Evolutionary conservation across 306 rosid species (phyloP), one percentile per base, ranked within the genome.

Genomic region (Styphnolobium japonicum): DNA sequence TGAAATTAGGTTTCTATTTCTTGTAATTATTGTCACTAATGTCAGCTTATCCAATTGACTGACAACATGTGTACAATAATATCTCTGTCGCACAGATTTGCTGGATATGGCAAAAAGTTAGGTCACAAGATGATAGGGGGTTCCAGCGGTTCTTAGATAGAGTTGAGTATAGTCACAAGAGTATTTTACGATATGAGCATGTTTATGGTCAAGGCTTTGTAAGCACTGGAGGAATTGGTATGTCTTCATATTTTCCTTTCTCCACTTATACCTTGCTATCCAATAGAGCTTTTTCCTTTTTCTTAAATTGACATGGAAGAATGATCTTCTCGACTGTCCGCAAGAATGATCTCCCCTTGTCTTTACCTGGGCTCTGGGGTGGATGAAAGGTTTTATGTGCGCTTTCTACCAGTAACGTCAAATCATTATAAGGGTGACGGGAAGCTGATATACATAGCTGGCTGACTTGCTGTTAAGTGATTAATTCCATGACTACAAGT

Each of bases 151-250:
- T 88, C 82, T 78, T 88, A 40, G 95, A 91, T 77, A 84, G 82
- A 19, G 84, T 87, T 63, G 91, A 88, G 52, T 91, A 91, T 61
- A 88, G 77, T 71, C 80, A 82, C 29, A 75, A 63, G 61, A 82
- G 91, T 65, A 88, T 91, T 55, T 77, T 84, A 56, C 86, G 85
- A 18, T 91, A 88, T 66, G 96, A 91, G 77, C 82, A 74, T 46
- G 80, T 91, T 34, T 91, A 81, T 76, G 96, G 96, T 21, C 77
- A 73, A 39, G 93, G 96, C 29, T 91, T 88, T 69, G 89, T 89
- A 57, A 91, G 96, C 87, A 83, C 92, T 5, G 96, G 96, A 75
- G 96, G 96, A 77, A 71, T 87, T 66, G 96, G 93, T 90, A 87
- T 66, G 75, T 34, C 55, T 77, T 71, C 29, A 27, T 71, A 29